Percentiles rank a stretch among this genome's conserved stretches.
Conservation (phyloP, 1,284 basidiomycete genomes). For the Thecaphora thlaspeos region DNA sequence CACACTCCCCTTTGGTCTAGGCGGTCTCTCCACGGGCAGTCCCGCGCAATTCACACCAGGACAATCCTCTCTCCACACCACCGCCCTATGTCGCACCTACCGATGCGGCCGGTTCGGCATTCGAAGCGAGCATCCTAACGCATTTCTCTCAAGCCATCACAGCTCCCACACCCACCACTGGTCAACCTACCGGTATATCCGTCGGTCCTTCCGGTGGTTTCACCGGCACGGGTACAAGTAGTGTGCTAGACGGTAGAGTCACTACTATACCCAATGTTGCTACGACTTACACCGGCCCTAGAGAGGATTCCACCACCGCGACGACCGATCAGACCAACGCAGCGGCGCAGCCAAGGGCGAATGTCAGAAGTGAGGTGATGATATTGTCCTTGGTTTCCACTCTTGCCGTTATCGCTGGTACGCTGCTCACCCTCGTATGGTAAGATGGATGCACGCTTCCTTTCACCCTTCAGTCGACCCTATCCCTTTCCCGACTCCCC, state of each 20-base stretch:
- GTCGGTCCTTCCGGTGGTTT: slow-evolving; percentile 25
- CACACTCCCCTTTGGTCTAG: slow-evolving; percentile 14
- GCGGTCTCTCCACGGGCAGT: slow-evolving; percentile 15
- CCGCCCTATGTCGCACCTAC: slow-evolving; percentile 25
- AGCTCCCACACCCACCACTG: slow-evolving; percentile 24
- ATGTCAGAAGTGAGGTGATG: too few species aligned
- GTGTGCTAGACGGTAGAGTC: slow-evolving; percentile 21
- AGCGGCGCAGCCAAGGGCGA: too few species aligned
- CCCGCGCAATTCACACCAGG: slow-evolving; percentile 17
- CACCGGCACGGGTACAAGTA: slow-evolving; percentile 11
- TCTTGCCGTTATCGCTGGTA: too few species aligned
- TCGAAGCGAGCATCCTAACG: slow-evolving; percentile 16
- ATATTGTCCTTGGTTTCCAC: too few species aligned
- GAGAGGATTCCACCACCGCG: background rate
- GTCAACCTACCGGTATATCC: slow-evolving; percentile 15
- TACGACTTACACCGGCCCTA: slow-evolving; percentile 23
- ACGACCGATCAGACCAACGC: background rate
- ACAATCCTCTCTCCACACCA: slow-evolving; percentile 4
- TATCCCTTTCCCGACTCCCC: too few species aligned
- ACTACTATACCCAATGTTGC: slow-evolving; percentile 28
- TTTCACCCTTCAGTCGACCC: too few species aligned
- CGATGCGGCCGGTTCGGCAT: slow-evolving; percentile 15
- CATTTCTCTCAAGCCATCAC: slow-evolving; percentile 31
- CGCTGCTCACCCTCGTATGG: too few species aligned
- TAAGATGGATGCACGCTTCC: too few species aligned